These are phyloP conservation scores for Colletotrichum karsti DNA, from an alignment of 2,329 filamentous ascomycete species.

Conservation along the genomic window DNA sequence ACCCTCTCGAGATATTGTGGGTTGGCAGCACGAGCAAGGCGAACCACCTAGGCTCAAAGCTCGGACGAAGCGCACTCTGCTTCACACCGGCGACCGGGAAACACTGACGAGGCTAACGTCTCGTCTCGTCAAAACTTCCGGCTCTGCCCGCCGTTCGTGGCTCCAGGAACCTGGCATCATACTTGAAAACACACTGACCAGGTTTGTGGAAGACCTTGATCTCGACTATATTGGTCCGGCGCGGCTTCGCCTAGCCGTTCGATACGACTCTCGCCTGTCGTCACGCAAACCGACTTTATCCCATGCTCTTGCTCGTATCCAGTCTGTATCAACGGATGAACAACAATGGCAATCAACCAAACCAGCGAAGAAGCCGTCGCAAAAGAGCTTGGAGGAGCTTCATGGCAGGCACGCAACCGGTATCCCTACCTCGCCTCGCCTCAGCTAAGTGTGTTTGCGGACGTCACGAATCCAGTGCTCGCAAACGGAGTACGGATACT, in stretches of 20 bases:
- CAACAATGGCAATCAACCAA: too few relatives aligned
- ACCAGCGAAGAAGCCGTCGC: not conserved
- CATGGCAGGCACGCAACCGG: not conserved
- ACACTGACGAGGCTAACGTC: not conserved
- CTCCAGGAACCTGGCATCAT: slow-evolving; percentile 24
- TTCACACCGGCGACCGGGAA: slow-evolving; percentile 1
- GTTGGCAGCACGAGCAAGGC: not conserved
- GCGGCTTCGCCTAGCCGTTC: not conserved
- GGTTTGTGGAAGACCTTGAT: slow-evolving; percentile 20
- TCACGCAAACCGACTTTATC: not conserved
- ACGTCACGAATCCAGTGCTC: not conserved
- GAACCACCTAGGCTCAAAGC: not conserved
- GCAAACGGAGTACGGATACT: not conserved
- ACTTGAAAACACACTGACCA: slow-evolving; percentile 4
- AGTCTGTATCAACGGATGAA: not conserved
- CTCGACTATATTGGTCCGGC: not conserved
- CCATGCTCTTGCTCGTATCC: not conserved
- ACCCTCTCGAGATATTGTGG: not conserved
- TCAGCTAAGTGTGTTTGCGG: not conserved
- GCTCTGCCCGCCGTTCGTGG: not conserved
- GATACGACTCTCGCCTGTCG: not conserved
- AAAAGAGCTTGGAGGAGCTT: not conserved
- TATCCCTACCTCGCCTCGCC: not conserved
- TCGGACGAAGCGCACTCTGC: not conserved
- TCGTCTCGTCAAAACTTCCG: not conserved